Evolutionary conservation across 1,284 basidiomycete species (phyloP).

Genomic region (Butyriboletus appendiculatus): DNA sequence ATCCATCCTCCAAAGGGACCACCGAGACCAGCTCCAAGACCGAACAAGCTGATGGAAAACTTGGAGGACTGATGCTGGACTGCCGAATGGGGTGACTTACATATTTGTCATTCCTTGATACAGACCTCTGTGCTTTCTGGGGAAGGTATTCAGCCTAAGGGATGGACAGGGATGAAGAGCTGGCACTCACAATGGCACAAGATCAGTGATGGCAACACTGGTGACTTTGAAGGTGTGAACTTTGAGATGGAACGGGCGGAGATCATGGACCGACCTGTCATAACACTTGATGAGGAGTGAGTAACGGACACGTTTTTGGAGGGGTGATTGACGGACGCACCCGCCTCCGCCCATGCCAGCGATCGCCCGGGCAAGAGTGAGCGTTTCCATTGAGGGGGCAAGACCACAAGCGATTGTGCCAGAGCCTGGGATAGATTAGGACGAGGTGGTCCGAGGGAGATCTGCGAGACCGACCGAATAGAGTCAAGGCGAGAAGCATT

Average conservation of each 20-base stretch:
- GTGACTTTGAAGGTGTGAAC: constrained; percentile 53
- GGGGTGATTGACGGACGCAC: constrained; percentile 38
- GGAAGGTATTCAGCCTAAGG: neutral
- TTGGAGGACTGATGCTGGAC: constrained; percentile 10
- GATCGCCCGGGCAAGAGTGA: constrained; percentile 79
- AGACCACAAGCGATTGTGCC: constrained; percentile 84
- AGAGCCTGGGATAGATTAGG: constrained; percentile 49
- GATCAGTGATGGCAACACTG: constrained; percentile 74
- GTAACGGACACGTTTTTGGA: neutral
- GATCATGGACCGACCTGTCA: constrained; percentile 64
- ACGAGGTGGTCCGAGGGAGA: constrained; percentile 16
- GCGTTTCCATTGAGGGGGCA: constrained; percentile 80
- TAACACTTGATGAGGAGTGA: constrained; percentile 51
- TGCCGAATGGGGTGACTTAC: constrained; percentile 42
- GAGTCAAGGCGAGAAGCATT: constrained; percentile 75
- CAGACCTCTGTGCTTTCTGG: constrained; percentile 80
- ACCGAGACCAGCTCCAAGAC: constrained; percentile 79
- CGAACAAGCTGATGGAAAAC: constrained; percentile 56
- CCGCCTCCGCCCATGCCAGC: constrained; percentile 93
- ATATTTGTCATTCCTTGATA: constrained; percentile 91
- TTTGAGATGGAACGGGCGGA: constrained; percentile 11
- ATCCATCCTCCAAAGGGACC: constrained; percentile 90
- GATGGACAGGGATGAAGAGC: neutral
- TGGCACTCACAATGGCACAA: constrained; percentile 74
- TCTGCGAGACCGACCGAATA: constrained; percentile 64